Base-by-base conservation (phyloP, 495 filamentous ascomycete species). In the Diplogelasinospora grovesii region DNA sequence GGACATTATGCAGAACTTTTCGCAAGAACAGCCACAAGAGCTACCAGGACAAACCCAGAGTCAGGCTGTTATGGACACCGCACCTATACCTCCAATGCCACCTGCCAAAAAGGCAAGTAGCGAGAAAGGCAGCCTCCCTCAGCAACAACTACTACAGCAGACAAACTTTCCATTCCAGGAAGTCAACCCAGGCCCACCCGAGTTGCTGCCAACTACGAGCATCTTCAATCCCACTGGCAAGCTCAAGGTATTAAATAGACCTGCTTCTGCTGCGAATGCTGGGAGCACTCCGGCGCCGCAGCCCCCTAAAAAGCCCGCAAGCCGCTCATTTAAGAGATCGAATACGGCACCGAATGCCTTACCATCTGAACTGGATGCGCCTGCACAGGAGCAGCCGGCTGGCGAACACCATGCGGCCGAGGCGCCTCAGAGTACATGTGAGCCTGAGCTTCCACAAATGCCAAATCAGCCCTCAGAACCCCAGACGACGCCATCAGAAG, bases 161-260 rank as follows among this genome's bases (percentile, higher is more conserved):
- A 48, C 54, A 22, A 66, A 49, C 23, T 56, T 64, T 13, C 68
- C 53, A 37, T 68, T 60, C 36, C 63, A 57, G 34, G 63, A 54
- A 43, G 64, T 46, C 41, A 68, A 45, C 41, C 73, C 58, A 41
- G 63, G 54, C 39, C 67, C 61, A 43, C 69, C 55, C 37, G 72
- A 56, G 45, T 58, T 65, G 36, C 39, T 71, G 20, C 68, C 68
- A 10, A 60, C 57, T n/a, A 68, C 57, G 15, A 69, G 65, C 39
- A 50, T 69, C 13, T 69, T 66, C 48, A 69, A 68, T 16, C 66
- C 56, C 14, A 42, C 48, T 16, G 59, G 53, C 4, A 56, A 54
- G 22, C 39, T 40, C 7, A 57, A 53, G 40, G 23, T 50, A 2
- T 22, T 59, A 24, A 54, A 57, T 34, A 44, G 53, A 29, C 44